Evolutionary conservation across 2,329 filamentous ascomycete genomes (phyloP).

Genomic region (Nothopassalora personata): DNA sequence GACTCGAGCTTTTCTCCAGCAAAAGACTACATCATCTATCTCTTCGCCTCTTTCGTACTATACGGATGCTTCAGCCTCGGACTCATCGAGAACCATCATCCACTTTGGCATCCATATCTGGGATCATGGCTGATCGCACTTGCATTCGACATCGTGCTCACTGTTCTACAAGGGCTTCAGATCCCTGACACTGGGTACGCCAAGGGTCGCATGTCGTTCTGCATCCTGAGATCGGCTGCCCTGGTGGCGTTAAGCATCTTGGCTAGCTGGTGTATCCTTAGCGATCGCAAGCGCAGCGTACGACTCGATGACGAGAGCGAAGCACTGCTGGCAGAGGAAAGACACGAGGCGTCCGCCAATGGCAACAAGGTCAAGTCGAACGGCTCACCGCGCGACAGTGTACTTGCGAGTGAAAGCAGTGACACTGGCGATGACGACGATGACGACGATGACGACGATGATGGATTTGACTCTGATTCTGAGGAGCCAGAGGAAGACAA

Average conservation of each 20-base stretch:
- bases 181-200: conserved; percentile 11
- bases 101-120: conserved; percentile 29
- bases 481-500: conserved; percentile 52
- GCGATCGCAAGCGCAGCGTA: conserved; percentile 14
- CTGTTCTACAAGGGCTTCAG: conserved; percentile 15
- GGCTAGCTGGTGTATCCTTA: conserved; percentile 12
- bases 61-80: conserved; percentile 23
- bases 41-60: conserved; percentile 15
- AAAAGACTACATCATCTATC: conserved; percentile 25
- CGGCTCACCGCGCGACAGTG: conserved; percentile 5
- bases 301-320: conserved; percentile 21
- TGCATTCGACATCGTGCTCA: conserved; percentile 20
- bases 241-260: conserved; percentile 13
- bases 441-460: conserved; percentile 17
- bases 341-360: conserved; percentile 8
- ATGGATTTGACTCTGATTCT: conserved; percentile 40
- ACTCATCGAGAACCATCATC: conserved; percentile 20
- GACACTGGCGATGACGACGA: conserved; percentile 10
- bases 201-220: conserved; percentile 11
- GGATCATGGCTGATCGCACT: conserved; percentile 24
- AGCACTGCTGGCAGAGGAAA: conserved; percentile 17
- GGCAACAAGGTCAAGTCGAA: conserved; percentile 8
- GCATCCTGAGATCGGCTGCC: conserved; percentile 13
- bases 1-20: conserved; percentile 11
- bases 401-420: conserved; percentile 3